Evolutionary conservation across 345 rosid genomes (phyloP).

Genomic region (Pistacia vera): DNA sequence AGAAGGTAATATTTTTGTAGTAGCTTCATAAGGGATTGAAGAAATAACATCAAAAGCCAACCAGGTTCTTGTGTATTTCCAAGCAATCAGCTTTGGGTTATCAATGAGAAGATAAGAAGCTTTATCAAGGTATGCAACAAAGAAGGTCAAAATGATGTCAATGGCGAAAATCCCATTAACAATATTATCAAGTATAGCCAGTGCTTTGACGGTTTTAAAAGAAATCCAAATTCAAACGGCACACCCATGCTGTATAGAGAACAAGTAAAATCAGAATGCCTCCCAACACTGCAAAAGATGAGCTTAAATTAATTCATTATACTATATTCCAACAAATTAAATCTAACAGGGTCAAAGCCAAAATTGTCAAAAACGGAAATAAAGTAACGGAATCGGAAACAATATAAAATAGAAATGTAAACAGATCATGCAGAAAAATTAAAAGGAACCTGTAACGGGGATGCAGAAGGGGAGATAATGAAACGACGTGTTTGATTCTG

Average conservation of each 20-base stretch:
- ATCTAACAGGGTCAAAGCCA: no score
- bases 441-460: conserved; percentile 57
- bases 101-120: conserved; percentile 67
- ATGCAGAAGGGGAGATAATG: conserved; percentile 70
- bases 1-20: conserved; percentile 41
- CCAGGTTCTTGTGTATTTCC: conserved; percentile 63
- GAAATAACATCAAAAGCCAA: conserved; percentile 66
- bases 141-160: conserved; percentile 81
- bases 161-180: conserved; percentile 68
- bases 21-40: conserved; percentile 69
- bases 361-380: no score
- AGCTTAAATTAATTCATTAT: no score
- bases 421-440: neutral
- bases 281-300: conserved; percentile 63
- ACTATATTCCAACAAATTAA: no score
- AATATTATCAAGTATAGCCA: conserved; percentile 53
- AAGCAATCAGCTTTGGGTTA: conserved; percentile 53
- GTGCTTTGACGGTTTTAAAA: conserved; percentile 45
- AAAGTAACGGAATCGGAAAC: neutral
- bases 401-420: neutral
- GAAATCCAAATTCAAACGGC: conserved; percentile 80
- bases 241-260: conserved; percentile 89
- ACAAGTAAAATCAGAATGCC: conserved; percentile 66
- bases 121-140: conserved; percentile 77
- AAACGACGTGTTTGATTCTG: conserved; percentile 42